Evolutionary conservation across 1,139 yeast genomes (phyloP).

Genomic region (Geotrichum aggregatum): DNA sequence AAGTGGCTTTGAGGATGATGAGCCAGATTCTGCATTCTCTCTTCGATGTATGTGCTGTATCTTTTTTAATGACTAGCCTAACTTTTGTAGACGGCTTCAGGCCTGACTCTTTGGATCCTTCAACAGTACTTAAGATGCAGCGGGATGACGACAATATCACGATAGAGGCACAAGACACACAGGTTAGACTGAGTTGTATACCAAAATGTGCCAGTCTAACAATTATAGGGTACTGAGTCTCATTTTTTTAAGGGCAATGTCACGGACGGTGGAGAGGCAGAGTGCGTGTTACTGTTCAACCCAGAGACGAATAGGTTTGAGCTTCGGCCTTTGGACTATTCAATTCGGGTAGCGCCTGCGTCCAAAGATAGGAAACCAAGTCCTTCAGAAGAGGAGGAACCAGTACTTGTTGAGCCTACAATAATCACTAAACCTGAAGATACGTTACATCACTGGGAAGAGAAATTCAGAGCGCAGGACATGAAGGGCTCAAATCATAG

Average conservation of each 20-base stretch:
- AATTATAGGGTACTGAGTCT: constrained; percentile 2
- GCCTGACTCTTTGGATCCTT: constrained; percentile 31
- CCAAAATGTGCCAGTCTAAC: neutral
- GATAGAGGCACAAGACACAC: constrained; percentile 23
- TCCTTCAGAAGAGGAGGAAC: neutral
- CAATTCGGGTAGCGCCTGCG: constrained; percentile 28
- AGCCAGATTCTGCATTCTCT: constrained; percentile 5
- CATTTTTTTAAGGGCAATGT: constrained; percentile 33
- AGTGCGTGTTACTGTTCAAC: constrained; percentile 36
- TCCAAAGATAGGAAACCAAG: constrained; percentile 4
- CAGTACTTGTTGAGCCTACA: neutral
- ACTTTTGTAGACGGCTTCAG: constrained; percentile 28
- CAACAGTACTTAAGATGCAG: constrained; percentile 23
- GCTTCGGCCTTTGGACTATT: constrained; percentile 31
- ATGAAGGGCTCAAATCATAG: neutral
- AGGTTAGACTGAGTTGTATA: neutral
- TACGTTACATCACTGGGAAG: constrained; percentile 3
- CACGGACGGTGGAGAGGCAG: constrained; percentile 33
- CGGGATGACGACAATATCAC: constrained; percentile 29
- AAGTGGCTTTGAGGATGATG: constrained; percentile 7
- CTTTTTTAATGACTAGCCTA: neutral
- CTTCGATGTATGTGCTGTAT: constrained; percentile 2
- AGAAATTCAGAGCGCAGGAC: constrained; percentile 5
- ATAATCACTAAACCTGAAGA: constrained; percentile 4
- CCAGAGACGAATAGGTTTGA: constrained; percentile 29